Evolutionary conservation across 2,329 filamentous ascomycete species (phyloP).

Genomic region (Fusarium mexicanum): DNA sequence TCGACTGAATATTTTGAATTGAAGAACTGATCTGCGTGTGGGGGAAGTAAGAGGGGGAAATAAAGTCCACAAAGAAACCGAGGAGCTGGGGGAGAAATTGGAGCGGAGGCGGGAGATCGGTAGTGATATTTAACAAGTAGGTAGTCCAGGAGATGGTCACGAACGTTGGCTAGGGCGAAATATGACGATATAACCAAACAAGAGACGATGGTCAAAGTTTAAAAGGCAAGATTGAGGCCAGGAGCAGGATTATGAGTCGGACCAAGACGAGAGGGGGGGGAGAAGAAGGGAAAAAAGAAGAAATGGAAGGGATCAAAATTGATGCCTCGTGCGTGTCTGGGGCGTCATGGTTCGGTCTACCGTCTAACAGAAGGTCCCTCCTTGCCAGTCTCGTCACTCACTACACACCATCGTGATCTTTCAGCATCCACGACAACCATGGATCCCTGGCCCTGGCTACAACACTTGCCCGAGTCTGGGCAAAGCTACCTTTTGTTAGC

Average conservation of each 20-base stretch:
- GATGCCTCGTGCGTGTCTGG: slow-evolving; percentile 37
- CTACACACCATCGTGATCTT: slow-evolving; percentile 45
- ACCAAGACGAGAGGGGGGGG: neutral
- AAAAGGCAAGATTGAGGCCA: slow-evolving; percentile 3
- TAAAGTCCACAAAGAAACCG: slow-evolving; percentile 19
- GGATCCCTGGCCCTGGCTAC: slow-evolving; percentile 37
- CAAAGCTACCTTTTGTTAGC: slow-evolving; percentile 31
- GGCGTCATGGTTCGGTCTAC: slow-evolving; percentile 45
- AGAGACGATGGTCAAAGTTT: slow-evolving; percentile 1
- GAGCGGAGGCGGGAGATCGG: slow-evolving; percentile 20
- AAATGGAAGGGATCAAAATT: slow-evolving; percentile 33
- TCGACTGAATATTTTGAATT: slow-evolving; percentile 11
- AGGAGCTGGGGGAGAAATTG: slow-evolving; percentile 31
- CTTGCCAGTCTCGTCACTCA: slow-evolving; percentile 20
- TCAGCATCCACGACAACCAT: slow-evolving; percentile 35
- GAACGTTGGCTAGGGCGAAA: neutral
- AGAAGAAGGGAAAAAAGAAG: slow-evolving; percentile 33
- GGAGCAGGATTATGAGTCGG: neutral
- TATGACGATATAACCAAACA: slow-evolving; percentile 16
- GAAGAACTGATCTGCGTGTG: slow-evolving; percentile 32
- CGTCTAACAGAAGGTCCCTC: slow-evolving; percentile 32
- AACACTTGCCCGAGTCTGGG: slow-evolving; percentile 35
- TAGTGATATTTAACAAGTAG: slow-evolving; percentile 17
- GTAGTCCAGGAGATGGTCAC: neutral
- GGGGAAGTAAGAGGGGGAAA: slow-evolving; percentile 26